These are phyloP conservation scores for Pseudoturritis turrita DNA, from an alignment of 345 rosid species.

Conservation along the genomic window DNA sequence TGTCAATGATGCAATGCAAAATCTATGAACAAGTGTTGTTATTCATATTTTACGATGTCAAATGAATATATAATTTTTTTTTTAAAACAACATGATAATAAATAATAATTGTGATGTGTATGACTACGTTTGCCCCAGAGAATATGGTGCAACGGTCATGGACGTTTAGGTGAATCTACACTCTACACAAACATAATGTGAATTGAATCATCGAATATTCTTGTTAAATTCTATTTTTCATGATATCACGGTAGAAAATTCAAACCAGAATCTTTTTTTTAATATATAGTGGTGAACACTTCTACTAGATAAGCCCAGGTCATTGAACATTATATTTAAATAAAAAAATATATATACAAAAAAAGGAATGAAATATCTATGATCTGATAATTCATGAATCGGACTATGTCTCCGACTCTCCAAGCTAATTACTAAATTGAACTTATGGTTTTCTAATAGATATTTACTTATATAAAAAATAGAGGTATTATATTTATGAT, in stretches of 20 bases:
- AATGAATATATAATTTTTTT: neutral
- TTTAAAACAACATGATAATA: neutral
- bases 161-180: conserved; percentile 2
- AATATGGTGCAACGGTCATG: neutral
- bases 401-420: neutral
- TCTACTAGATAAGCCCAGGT: neutral
- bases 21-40: neutral
- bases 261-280: neutral
- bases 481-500: neutral
- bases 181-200: neutral
- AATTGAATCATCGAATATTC: neutral
- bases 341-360: neutral
- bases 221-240: neutral
- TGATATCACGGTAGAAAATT: neutral
- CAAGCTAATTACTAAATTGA: neutral
- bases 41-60: neutral
- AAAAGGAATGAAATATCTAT: neutral
- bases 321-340: neutral
- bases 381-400: neutral
- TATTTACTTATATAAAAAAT: neutral
- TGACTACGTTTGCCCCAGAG: neutral
- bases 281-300: neutral
- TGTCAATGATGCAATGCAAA: neutral
- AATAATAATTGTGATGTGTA: neutral
- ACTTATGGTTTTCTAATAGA: neutral